A percentile compares a stretch with the other conserved stretches of the same genome.
phyloP scores from a whole-genome alignment of 2,329 filamentous ascomycete species.

The Fusarium udum region DNA sequence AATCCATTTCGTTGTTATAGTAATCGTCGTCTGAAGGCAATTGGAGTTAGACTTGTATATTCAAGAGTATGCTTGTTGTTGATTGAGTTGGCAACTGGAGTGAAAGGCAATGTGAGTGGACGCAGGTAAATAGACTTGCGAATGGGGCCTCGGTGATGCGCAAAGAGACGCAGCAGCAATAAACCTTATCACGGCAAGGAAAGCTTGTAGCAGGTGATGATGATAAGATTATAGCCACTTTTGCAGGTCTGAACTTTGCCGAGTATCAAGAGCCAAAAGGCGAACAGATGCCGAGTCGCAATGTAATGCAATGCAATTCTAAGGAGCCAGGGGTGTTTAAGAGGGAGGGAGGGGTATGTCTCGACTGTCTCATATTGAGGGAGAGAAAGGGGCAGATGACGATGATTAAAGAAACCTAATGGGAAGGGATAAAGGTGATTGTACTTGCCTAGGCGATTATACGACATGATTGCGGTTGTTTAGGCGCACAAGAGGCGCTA shows the following conservation, averaged over 20 bases:
- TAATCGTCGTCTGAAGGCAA: conserved; percentile 64
- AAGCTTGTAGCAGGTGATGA: neutral
- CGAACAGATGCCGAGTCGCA: conserved; percentile 6
- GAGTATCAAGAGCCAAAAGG: neutral
- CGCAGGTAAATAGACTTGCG: conserved; percentile 8
- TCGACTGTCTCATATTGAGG: conserved; percentile 34
- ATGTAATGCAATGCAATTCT: conserved; percentile 19
- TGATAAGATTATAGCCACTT: neutral
- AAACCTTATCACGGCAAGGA: conserved; percentile 2
- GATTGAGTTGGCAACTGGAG: conserved; percentile 13
- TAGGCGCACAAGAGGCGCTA: conserved; percentile 40
- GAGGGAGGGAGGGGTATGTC: conserved; percentile 36
- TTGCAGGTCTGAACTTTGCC: neutral
- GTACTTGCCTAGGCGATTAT: conserved; percentile 76
- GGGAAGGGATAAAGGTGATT: neutral
- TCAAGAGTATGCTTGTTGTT: conserved; percentile 2
- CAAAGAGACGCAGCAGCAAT: conserved; percentile 19
- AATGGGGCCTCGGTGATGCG: conserved; percentile 30
- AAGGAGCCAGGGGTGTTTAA: conserved; percentile 29
- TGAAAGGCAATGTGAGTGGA: conserved; percentile 1
- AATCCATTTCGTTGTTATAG: conserved; percentile 68
- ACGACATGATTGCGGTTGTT: conserved; percentile 65
- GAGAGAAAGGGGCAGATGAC: conserved; percentile 34
- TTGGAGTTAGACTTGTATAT: conserved; percentile 34
- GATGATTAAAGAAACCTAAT: conserved; percentile 22